phyloP scores from a whole-genome alignment of 1,139 yeast genomes.

The Debaryomyces singareniensis region DNA sequence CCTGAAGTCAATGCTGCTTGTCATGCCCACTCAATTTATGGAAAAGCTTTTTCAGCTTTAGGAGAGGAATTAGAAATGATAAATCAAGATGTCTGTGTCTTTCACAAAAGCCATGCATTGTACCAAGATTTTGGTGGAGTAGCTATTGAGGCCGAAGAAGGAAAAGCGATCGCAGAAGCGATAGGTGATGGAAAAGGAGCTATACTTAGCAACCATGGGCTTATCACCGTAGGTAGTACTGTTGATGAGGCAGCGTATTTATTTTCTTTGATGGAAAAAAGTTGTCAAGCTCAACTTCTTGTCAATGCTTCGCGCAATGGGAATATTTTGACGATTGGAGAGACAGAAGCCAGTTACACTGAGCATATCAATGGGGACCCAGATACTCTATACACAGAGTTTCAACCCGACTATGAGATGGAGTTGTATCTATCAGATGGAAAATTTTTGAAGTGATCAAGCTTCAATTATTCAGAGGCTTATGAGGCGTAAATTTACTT shows the following conservation, averaged over 20 bases:
- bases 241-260: conserved; percentile 83
- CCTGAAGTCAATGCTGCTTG: conserved; percentile 80
- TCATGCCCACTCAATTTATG: conserved; percentile 70
- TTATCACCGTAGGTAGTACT: conserved; percentile 67
- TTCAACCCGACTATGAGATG: conserved; percentile 45
- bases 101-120: conserved; percentile 61
- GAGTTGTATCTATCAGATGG: conserved; percentile 8
- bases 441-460: conserved; percentile 4
- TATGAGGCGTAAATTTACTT: too few species aligned
- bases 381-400: conserved; percentile 57
- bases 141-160: conserved; percentile 67
- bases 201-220: conserved; percentile 72
- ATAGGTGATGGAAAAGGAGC: conserved; percentile 60
- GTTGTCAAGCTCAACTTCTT: conserved; percentile 62
- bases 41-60: conserved; percentile 71
- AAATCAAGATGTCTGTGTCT: conserved; percentile 68
- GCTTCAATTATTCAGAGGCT: too few species aligned
- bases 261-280: conserved; percentile 59
- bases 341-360: conserved; percentile 62
- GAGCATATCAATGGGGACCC: conserved; percentile 52
- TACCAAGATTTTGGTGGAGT: conserved; percentile 72
- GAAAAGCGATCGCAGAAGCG: conserved; percentile 57
- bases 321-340: conserved; percentile 31
- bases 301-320: conserved; percentile 22
- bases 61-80: conserved; percentile 72